phyloP scores from a whole-genome alignment of 1,284 basidiomycete species.

The Mycosarcoma maydis region DNA sequence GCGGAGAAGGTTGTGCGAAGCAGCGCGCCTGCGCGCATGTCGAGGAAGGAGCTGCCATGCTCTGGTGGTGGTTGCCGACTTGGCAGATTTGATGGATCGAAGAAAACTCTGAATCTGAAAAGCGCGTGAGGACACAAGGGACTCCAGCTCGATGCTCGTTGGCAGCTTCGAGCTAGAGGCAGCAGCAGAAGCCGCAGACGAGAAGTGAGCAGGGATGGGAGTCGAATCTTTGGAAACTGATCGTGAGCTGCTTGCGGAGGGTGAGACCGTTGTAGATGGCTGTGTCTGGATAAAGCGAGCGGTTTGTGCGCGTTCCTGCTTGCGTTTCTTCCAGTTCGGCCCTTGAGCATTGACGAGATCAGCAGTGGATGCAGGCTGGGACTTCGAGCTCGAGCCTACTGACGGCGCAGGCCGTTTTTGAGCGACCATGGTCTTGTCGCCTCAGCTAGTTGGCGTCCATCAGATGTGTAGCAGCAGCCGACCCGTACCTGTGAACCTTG shows the following conservation, averaged over 20 bases:
- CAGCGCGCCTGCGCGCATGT: slow-evolving; percentile 58
- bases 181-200: background rate
- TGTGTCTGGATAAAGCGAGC: slow-evolving; percentile 41
- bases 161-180: slow-evolving; percentile 20
- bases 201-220: background rate
- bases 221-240: slow-evolving; percentile 19
- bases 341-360: slow-evolving; percentile 3
- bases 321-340: slow-evolving; percentile 48
- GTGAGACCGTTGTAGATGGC: background rate
- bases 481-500: too few species aligned
- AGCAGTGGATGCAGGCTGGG: background rate
- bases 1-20: slow-evolving; percentile 64
- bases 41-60: slow-evolving; percentile 66
- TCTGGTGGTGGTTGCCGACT: slow-evolving; percentile 50
- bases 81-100: slow-evolving; percentile 40
- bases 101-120: slow-evolving; percentile 52
- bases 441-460: too few species aligned
- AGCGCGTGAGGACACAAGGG: slow-evolving; percentile 39
- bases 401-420: slow-evolving; percentile 30
- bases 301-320: slow-evolving; percentile 39
- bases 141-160: slow-evolving; percentile 39
- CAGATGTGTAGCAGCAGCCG: too few species aligned
- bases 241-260: slow-evolving; percentile 28
- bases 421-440: slow-evolving; percentile 15
- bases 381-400: slow-evolving; percentile 8